Evolutionary conservation across 1,284 basidiomycete species (phyloP), one percentile per base, ranked within the genome.

Genomic region (Austroboletus olivaceoglutinosus): DNA sequence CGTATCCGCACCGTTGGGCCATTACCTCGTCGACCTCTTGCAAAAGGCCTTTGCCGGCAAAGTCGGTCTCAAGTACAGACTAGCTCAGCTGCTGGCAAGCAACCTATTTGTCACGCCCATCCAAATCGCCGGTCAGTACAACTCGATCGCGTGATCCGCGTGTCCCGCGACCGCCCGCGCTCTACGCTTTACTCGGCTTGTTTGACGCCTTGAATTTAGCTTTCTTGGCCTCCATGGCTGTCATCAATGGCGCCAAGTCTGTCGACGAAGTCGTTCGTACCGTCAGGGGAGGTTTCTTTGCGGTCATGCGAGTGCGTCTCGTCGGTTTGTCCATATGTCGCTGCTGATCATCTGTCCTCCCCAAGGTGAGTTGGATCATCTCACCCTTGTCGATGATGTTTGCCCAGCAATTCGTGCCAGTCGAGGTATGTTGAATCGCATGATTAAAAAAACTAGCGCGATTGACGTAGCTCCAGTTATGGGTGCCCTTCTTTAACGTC

Each of bases 1-100:
- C 57, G 77, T 93, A 47, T 91, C 89, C n/a, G 92, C 91, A 6
- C 92, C 93, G 3, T 68, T 94, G 37, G 78, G 83, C 40, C 93
- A 94, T 64, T 70, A 80, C 65, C 81, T 93, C 54, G 78, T 89
- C 33, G 83, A 84, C 45, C 59, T 76, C 27, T 71, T 94, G 47
- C 90, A 93, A 68, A 85, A 79, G 56, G 78, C 78, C 5, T 93
- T 95, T 63, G 81, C 81, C 1, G 91, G 91, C 36, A 86, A 78
- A 69, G 86, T 83, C n/a, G 80, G 83, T 10, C 69, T 81, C 21
- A 72, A 74, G 21, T 85, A 86, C 49, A 87, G 82, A 70, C 64
- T 93, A 54, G 82, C 72, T 18, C 88, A 91, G 71, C 81, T 96
- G 56, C 60, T 93, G 33, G 86, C 86, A 18, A 90, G 81, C 67